phyloP scores from a whole-genome alignment of 768 basidiomycete species.

The Gloeopeniophorella convolvens region DNA sequence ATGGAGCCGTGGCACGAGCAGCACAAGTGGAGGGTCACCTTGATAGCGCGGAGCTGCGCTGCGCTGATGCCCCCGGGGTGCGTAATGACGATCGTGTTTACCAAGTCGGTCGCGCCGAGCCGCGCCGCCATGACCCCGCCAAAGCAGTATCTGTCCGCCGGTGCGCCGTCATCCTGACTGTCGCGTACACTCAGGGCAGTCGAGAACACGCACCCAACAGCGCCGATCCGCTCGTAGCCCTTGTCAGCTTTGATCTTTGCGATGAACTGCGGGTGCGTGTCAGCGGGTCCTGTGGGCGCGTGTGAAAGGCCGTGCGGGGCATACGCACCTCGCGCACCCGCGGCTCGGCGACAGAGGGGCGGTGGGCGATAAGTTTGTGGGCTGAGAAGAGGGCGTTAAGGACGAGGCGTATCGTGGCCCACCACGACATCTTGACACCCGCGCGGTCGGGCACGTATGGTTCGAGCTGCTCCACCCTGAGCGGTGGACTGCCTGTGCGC shows the following conservation, averaged over 20 bases:
- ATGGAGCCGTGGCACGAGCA: conserved; percentile 21
- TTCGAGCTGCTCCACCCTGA: conserved; percentile 25
- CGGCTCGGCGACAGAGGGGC: conserved; percentile 27
- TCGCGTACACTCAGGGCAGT: background rate
- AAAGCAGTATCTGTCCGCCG: conserved; percentile 32
- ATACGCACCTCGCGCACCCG: conserved; percentile 24
- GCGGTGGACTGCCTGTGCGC: conserved; percentile 26
- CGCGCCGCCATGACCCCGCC: conserved; percentile 30
- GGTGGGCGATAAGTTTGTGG: conserved; percentile 20
- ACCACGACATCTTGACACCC: conserved; percentile 21
- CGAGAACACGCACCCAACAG: conserved; percentile 33
- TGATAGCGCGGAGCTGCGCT: conserved; percentile 33
- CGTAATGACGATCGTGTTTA: conserved; percentile 35
- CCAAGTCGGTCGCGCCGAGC: conserved; percentile 27
- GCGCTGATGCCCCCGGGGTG: conserved; percentile 33
- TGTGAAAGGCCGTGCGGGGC: background rate
- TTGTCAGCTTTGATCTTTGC: conserved; percentile 33
- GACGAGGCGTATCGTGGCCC: conserved; percentile 21
- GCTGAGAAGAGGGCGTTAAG: conserved; percentile 22
- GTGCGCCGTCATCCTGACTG: background rate
- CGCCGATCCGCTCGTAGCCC: conserved; percentile 36
- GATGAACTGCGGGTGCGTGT: conserved; percentile 28
- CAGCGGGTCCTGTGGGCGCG: background rate
- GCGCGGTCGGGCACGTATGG: conserved; percentile 28
- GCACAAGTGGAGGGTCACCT: conserved; percentile 19